Percentiles rank a stretch among this genome's conserved stretches.
Evolutionary conservation across 2,329 filamentous ascomycete species (phyloP).

Genomic region (Raffaelea arxii): DNA sequence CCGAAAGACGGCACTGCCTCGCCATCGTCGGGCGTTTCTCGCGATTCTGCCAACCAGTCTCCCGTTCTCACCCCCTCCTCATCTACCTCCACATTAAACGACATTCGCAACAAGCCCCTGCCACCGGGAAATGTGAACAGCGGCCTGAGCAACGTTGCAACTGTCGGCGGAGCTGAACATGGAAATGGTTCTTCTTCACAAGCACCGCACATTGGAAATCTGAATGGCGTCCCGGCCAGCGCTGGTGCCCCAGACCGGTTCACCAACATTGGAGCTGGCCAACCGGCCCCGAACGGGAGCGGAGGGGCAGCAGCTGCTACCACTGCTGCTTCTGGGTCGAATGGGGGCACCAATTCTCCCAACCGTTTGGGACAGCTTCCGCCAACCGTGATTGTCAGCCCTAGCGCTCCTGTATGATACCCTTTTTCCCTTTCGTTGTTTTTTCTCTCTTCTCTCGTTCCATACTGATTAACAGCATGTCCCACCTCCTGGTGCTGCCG

Average conservation of each 20-base stretch:
- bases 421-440: constrained; percentile 9
- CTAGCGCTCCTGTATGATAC: constrained; percentile 73
- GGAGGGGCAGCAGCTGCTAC: constrained; percentile 11
- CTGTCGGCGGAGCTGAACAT: constrained; percentile 2
- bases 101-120: constrained; percentile 73
- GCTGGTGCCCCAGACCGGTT: constrained; percentile 26
- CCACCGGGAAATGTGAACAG: constrained; percentile 43
- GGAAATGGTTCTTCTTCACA: constrained; percentile 20
- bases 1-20: constrained; percentile 70
- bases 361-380: constrained; percentile 56
- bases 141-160: constrained; percentile 26
- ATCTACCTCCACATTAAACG: constrained; percentile 78
- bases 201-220: constrained; percentile 24
- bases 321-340: too few relatives aligned
- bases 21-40: constrained; percentile 52
- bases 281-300: constrained; percentile 36
- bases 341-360: constrained; percentile 47
- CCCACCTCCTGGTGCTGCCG: constrained; percentile 82
- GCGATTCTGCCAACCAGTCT: constrained; percentile 46
- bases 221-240: constrained; percentile 21
- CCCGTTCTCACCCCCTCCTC: constrained; percentile 71
- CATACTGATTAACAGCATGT: constrained; percentile 53
- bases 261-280: constrained; percentile 21
- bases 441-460: constrained; percentile 9
- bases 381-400: constrained; percentile 89